These are phyloP conservation scores for Botryococcus braunii DNA, from an alignment of 163 green algal species.

Conservation along the genomic window DNA sequence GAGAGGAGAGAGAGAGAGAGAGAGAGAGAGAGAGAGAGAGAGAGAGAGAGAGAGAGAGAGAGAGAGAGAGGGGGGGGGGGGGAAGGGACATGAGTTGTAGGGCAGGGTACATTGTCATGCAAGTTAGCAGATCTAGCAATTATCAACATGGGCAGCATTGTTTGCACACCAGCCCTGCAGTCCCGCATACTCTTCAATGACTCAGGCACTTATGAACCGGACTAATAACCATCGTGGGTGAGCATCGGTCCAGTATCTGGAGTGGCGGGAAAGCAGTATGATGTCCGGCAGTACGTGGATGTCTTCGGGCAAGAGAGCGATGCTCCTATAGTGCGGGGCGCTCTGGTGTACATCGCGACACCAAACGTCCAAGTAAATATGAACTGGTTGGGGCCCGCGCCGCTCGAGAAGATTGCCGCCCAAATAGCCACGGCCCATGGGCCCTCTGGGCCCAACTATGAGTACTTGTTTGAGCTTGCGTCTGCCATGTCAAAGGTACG, in stretches of 20 bases:
- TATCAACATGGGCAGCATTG: too few species aligned
- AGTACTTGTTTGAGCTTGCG: constrained; percentile 59
- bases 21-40: too few species aligned
- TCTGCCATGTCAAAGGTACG: constrained; percentile 38
- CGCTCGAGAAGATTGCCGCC: constrained; percentile 36
- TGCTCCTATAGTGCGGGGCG: constrained; percentile 11
- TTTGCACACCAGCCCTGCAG: too few species aligned
- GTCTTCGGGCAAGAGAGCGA: constrained; percentile 30
- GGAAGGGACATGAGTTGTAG: too few species aligned
- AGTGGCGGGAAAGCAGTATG: constrained; percentile 81
- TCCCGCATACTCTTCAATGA: too few species aligned
- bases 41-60: too few species aligned
- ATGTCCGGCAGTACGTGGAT: constrained; percentile 42
- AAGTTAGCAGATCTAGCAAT: too few species aligned
- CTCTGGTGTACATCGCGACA: constrained; percentile 40
- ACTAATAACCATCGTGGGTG: too few species aligned
- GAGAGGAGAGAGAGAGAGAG: too few species aligned
- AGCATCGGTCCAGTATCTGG: constrained; percentile 48
- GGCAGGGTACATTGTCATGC: too few species aligned
- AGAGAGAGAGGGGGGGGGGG: too few species aligned
- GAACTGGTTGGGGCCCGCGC: constrained; percentile 19
- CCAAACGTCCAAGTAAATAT: background rate
- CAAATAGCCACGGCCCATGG: constrained; percentile 51
- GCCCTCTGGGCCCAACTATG: constrained; percentile 55
- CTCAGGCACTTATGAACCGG: too few species aligned